Conservation (phyloP, 2,329 filamentous ascomycete genomes). For the Aotearoamyces nothofagi region DNA sequence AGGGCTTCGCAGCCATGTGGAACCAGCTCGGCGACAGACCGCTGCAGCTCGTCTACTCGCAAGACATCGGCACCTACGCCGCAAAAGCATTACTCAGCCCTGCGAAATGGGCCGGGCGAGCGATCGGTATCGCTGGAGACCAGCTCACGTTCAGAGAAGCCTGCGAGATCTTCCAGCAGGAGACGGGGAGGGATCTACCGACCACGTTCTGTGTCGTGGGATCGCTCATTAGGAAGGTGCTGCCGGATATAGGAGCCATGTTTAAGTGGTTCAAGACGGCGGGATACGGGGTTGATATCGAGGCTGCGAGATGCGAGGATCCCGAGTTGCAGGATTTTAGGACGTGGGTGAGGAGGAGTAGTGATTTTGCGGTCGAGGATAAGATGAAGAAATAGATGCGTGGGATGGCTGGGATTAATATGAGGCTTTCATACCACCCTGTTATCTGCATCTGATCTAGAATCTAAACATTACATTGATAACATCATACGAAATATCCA, state of each 20-base stretch:
- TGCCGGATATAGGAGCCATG: conserved; percentile 22
- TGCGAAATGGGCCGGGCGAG: conserved; percentile 17
- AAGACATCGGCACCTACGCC: conserved; percentile 25
- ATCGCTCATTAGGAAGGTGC: conserved; percentile 14
- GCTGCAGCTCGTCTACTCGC: conserved; percentile 21
- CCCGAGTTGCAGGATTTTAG: conserved; percentile 8
- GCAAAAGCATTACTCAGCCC: conserved; percentile 21
- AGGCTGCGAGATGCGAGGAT: conserved; percentile 7
- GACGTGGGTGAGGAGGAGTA: conserved; percentile 9
- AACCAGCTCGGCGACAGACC: conserved; percentile 17
- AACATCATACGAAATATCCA: no score
- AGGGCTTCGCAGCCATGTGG: conserved; percentile 21
- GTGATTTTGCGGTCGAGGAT: conserved; percentile 6
- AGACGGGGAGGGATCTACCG: conserved; percentile 17
- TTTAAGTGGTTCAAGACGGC: conserved; percentile 22
- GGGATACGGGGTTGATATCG: conserved; percentile 22
- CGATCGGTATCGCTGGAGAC: conserved; percentile 25
- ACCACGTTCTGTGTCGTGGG: conserved; percentile 18
- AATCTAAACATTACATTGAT: no score
- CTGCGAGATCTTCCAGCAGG: conserved; percentile 18
- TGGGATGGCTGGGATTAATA: no score
- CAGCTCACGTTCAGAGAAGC: conserved; percentile 22
- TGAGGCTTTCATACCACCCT: no score
- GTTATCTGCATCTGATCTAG: no score
- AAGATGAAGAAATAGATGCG: no score